Percentiles rank a stretch among this genome's conserved stretches.
phyloP scores from a whole-genome alignment of 352 stramenopile species.

The Phytophthora sojae region DNA sequence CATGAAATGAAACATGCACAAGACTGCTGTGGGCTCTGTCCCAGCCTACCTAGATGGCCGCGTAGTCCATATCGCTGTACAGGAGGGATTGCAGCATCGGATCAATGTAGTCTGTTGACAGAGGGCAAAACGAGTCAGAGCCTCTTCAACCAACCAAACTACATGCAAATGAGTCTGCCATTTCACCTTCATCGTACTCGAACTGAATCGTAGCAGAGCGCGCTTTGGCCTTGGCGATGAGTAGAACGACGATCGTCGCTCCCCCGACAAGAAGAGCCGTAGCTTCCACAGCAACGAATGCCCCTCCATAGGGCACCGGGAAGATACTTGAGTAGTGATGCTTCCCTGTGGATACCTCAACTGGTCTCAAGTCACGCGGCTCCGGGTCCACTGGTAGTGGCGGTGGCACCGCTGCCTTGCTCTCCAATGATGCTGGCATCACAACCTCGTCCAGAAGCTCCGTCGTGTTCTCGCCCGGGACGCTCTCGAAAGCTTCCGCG shows the following conservation, averaged over 20 bases:
- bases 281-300: constrained; percentile 39
- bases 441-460: constrained; percentile 29
- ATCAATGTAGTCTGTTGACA: constrained; percentile 29
- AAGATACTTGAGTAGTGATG: not conserved
- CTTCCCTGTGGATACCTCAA: constrained; percentile 2
- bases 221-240: constrained; percentile 33
- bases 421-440: constrained; percentile 20
- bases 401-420: constrained; percentile 4
- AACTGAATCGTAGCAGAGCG: constrained; percentile 15
- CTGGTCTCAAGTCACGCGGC: constrained; percentile 15
- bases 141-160: not conserved
- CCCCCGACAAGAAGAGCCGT: constrained; percentile 41
- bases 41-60: constrained; percentile 64
- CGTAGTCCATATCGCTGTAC: constrained; percentile 80
- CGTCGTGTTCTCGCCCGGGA: constrained; percentile 23
- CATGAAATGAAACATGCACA: constrained; percentile 6
- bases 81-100: constrained; percentile 67
- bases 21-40: not conserved
- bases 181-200: constrained; percentile 29
- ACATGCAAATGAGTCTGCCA: not conserved
- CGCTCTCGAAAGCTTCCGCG: constrained; percentile 25
- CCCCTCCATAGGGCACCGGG: constrained; percentile 20
- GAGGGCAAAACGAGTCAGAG: not conserved
- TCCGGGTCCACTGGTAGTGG: not conserved
- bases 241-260: constrained; percentile 33